These are phyloP conservation scores for Moelleriella libera DNA, from an alignment of 2,329 filamentous ascomycete genomes.

Conservation along the genomic window DNA sequence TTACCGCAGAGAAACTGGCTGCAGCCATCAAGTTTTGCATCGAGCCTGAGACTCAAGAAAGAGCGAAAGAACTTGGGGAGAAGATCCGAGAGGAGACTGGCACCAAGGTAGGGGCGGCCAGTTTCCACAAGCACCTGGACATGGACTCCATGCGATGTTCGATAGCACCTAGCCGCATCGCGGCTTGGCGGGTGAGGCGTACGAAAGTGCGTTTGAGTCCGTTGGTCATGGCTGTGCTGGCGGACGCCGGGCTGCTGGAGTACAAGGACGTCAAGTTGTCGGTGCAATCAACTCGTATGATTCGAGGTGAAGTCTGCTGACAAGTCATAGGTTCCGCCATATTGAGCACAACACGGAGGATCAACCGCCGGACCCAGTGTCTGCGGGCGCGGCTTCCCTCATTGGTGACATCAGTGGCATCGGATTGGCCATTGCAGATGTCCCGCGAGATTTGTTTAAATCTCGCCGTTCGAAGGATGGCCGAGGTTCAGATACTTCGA, in stretches of 20 bases:
- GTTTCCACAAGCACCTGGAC: constrained; percentile 58
- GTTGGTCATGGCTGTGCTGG: constrained; percentile 56
- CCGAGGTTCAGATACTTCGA: constrained; percentile 1
- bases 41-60: constrained; percentile 41
- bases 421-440: constrained; percentile 69
- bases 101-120: constrained; percentile 46
- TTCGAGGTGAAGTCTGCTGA: too few species aligned
- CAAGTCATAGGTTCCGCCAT: constrained; percentile 25
- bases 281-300: too few species aligned
- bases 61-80: constrained; percentile 42
- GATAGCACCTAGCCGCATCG: constrained; percentile 51
- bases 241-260: constrained; percentile 47
- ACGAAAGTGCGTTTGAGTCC: constrained; percentile 56
- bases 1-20: constrained; percentile 53
- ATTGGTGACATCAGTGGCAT: constrained; percentile 74
- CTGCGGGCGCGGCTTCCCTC: constrained; percentile 62
- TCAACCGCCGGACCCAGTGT: constrained; percentile 66
- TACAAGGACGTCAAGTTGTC: constrained; percentile 63
- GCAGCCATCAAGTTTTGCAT: constrained; percentile 48
- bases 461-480: constrained; percentile 11
- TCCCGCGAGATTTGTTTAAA: constrained; percentile 43
- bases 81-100: constrained; percentile 56
- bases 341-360: constrained; percentile 64
- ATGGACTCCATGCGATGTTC: constrained; percentile 55
- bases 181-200: constrained; percentile 61